phyloP scores from a whole-genome alignment of 768 basidiomycete species.

The Tylopilus vinaceipallidus region DNA sequence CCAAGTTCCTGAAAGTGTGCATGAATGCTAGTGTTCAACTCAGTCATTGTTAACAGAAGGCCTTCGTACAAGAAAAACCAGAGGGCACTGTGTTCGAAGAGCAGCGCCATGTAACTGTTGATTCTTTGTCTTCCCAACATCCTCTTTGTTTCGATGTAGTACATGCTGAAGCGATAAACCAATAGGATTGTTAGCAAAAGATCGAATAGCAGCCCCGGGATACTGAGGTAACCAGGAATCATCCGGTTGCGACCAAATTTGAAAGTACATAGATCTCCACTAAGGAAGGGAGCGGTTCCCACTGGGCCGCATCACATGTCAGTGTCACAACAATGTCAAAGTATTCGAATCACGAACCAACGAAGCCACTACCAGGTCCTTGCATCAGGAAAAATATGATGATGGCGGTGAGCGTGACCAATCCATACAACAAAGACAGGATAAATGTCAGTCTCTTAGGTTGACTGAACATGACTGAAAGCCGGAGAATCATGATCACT shows the following conservation, averaged over 20 bases:
- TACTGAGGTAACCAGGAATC: background rate
- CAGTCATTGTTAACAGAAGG: too few species aligned
- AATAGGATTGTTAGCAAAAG: constrained; percentile 5
- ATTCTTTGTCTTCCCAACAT: constrained; percentile 1
- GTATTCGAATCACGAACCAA: background rate
- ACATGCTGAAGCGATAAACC: constrained; percentile 5
- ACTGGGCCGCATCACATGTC: background rate
- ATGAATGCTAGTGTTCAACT: background rate
- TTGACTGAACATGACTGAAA: constrained; percentile 14
- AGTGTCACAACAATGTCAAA: background rate
- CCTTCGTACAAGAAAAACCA: constrained; percentile 12
- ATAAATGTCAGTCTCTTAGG: background rate
- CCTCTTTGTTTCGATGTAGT: constrained; percentile 3
- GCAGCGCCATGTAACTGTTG: constrained; percentile 8
- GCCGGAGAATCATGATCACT: constrained; percentile 17
- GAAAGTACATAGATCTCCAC: background rate
- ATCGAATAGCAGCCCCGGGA: constrained; percentile 5
- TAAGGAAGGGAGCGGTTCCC: background rate
- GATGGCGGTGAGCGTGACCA: background rate
- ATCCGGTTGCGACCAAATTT: background rate
- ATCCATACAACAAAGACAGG: constrained; percentile 1
- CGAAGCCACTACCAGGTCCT: background rate
- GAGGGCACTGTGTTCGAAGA: constrained; percentile 8
- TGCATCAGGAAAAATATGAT: background rate
- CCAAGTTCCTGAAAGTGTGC: background rate